phyloP scores from a whole-genome alignment of 805 yeast genomes.

The Kazachstania bromeliacearum region DNA sequence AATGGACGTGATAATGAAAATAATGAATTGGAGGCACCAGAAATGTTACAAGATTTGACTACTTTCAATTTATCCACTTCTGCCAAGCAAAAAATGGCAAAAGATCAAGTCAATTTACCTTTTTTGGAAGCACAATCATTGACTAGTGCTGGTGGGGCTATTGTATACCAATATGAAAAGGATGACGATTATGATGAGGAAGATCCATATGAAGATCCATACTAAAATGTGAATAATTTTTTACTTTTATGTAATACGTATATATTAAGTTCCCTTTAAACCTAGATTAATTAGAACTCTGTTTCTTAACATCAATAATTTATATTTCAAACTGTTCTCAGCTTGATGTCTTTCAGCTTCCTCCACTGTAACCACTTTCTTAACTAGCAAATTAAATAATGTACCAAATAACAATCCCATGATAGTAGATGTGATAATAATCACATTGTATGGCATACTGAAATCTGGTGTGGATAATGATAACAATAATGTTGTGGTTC shows the following conservation, averaged over 20 bases:
- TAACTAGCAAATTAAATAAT: slow-evolving; percentile 65
- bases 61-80: slow-evolving; percentile 80
- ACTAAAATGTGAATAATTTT: slow-evolving; percentile 32
- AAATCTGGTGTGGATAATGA: slow-evolving; percentile 95
- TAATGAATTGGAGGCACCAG: slow-evolving; percentile 35
- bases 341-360: slow-evolving; percentile 39
- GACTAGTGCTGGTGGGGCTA: slow-evolving; percentile 73
- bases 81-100: slow-evolving; percentile 63
- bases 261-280: background rate
- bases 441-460: slow-evolving; percentile 97
- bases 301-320: slow-evolving; percentile 12
- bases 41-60: slow-evolving; percentile 60
- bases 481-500: slow-evolving; percentile 81
- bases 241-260: background rate
- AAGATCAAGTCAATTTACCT: slow-evolving; percentile 85
- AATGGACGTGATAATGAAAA: slow-evolving; percentile 20
- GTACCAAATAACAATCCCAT: slow-evolving; percentile 90
- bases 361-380: slow-evolving; percentile 65
- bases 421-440: slow-evolving; percentile 84
- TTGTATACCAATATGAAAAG: slow-evolving; percentile 89
- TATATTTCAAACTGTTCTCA: slow-evolving; percentile 14
- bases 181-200: slow-evolving; percentile 98
- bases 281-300: slow-evolving; percentile 5
- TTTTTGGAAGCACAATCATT: slow-evolving; percentile 79
- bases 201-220: slow-evolving; percentile 96